A percentile compares a stretch with the other conserved stretches of the same genome.
Evolutionary conservation across 2,329 filamentous ascomycete species (phyloP).

Genomic region (Hypoxylon sp.): DNA sequence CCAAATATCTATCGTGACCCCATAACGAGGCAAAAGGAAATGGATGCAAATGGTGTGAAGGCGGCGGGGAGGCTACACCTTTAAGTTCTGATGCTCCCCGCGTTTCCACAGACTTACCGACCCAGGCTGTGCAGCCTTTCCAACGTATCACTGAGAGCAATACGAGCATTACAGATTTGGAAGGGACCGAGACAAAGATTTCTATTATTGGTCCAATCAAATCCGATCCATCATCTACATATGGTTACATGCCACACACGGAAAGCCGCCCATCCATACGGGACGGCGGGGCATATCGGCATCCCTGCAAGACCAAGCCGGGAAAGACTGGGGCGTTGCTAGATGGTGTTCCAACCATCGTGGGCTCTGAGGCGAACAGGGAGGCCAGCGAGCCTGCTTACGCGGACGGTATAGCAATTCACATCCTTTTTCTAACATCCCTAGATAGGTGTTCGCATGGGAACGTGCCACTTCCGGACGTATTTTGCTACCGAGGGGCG

Average conservation of each 20-base stretch:
- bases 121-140: neutral
- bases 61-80: slow-evolving; percentile 28
- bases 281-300: slow-evolving; percentile 32
- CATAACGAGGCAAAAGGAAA: slow-evolving; percentile 8
- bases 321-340: slow-evolving; percentile 21
- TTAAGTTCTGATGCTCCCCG: slow-evolving; percentile 28
- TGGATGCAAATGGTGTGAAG: slow-evolving; percentile 12
- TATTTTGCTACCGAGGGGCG: slow-evolving; percentile 17
- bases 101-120: slow-evolving; percentile 1
- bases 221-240: slow-evolving; percentile 14
- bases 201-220: slow-evolving; percentile 44
- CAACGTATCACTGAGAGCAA: slow-evolving; percentile 25
- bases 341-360: slow-evolving; percentile 2
- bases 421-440: neutral
- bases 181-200: slow-evolving; percentile 27
- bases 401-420: slow-evolving; percentile 8
- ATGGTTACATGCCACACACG: slow-evolving; percentile 37
- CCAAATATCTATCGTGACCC: slow-evolving; percentile 14
- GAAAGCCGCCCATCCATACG: slow-evolving; percentile 32
- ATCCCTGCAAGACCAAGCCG: slow-evolving; percentile 33
- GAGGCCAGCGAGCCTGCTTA: neutral
- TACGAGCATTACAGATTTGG: slow-evolving; percentile 37
- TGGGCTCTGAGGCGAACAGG: neutral
- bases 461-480: slow-evolving; percentile 7
- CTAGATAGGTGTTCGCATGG: slow-evolving; percentile 7